phyloP scores from a whole-genome alignment of 345 rosid species.

The Anacardium occidentale region DNA sequence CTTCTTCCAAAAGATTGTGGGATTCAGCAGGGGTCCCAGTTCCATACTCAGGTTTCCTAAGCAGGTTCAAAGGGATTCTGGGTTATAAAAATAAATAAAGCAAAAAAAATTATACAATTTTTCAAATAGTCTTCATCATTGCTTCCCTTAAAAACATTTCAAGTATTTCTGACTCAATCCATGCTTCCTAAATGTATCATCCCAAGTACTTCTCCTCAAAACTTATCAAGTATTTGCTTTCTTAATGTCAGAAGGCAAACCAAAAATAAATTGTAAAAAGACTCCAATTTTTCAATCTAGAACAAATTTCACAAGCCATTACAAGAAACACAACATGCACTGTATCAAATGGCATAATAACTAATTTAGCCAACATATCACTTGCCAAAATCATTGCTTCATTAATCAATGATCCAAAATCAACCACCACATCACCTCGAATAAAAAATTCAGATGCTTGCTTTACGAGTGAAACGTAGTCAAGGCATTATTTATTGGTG shows the following conservation, averaged over 20 bases:
- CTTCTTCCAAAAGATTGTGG: neutral
- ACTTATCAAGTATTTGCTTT: no score
- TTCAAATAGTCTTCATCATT: neutral
- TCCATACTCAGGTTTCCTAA: neutral
- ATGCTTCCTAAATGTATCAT: neutral
- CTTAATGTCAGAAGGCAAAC: neutral
- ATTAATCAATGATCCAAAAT: no score
- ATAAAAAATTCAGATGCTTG: no score
- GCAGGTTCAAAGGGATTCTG: neutral
- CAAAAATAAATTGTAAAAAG: neutral
- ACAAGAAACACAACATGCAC: neutral
- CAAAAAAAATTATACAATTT: no score
- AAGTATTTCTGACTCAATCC: neutral
- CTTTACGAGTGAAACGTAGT: no score
- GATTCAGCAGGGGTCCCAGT: neutral
- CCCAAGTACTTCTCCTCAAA: neutral
- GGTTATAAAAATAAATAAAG: neutral
- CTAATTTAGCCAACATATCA: no score
- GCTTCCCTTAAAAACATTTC: neutral
- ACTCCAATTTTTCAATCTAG: neutral
- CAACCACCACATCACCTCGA: no score
- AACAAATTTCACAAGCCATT: neutral
- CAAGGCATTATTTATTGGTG: neutral
- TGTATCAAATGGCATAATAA: no score
- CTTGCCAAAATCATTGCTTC: no score